These are phyloP conservation scores for Echinochloa phyllopogon DNA, from an alignment of 176 grass and related monocot species.

Conservation along the genomic window DNA sequence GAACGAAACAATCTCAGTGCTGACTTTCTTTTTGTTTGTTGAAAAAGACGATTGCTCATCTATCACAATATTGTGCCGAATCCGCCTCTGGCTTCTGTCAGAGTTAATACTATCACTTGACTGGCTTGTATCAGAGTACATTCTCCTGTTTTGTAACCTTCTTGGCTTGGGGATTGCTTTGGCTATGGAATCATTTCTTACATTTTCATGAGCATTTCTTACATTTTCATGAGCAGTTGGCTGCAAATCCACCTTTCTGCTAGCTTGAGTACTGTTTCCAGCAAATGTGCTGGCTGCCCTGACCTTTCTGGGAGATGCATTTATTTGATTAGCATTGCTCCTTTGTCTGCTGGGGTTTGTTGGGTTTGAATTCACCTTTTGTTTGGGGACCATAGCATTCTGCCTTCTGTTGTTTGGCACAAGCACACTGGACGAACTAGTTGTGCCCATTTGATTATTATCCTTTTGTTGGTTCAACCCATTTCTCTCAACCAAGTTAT, in stretches of 20 bases:
- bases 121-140: constrained; percentile 45
- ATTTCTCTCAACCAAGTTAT: constrained; percentile 36
- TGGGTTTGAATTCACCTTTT: constrained; percentile 58
- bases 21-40: constrained; percentile 58
- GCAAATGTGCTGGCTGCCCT: constrained; percentile 34
- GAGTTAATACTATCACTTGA: constrained; percentile 45
- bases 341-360: constrained; percentile 49
- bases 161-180: constrained; percentile 56
- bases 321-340: constrained; percentile 38
- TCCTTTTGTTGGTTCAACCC: constrained; percentile 40
- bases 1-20: constrained; percentile 92
- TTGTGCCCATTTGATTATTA: constrained; percentile 38
- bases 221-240: constrained; percentile 37
- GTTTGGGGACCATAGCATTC: constrained; percentile 47
- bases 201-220: constrained; percentile 40
- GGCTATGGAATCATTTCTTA: constrained; percentile 44
- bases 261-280: constrained; percentile 41
- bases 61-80: constrained; percentile 85
- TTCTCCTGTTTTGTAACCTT: constrained; percentile 53
- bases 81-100: constrained; percentile 58
- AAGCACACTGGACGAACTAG: constrained; percentile 43
- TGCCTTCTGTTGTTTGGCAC: constrained; percentile 79
- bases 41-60: constrained; percentile 65
- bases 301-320: constrained; percentile 56
- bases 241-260: constrained; percentile 48